Evolutionary conservation across 164 flowering plant species (phyloP).

Genomic region (Vitis vinifera): ASM3070453v1 NC_081814.1:1075501-1076000

Average conservation of each 20-base stretch:
- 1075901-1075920: background rate
- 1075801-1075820: background rate
- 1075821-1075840: background rate
- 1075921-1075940: conserved; percentile 27
- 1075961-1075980: conserved; percentile 18
- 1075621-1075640: background rate
- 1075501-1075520: background rate
- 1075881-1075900: background rate
- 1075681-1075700: background rate
- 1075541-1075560: background rate
- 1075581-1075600: background rate
- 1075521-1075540: background rate
- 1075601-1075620: background rate
- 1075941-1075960: conserved; percentile 28
- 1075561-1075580: background rate
- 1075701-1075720: background rate
- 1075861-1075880: background rate
- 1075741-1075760: background rate
- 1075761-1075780: background rate
- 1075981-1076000: conserved; percentile 12
- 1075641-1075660: background rate
- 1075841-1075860: background rate
- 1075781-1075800: background rate
- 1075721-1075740: background rate
- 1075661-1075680: too few relatives aligned